These are phyloP conservation scores for Schrenkiella parvula DNA, from an alignment of 345 rosid species.

Conservation along the genomic window DNA sequence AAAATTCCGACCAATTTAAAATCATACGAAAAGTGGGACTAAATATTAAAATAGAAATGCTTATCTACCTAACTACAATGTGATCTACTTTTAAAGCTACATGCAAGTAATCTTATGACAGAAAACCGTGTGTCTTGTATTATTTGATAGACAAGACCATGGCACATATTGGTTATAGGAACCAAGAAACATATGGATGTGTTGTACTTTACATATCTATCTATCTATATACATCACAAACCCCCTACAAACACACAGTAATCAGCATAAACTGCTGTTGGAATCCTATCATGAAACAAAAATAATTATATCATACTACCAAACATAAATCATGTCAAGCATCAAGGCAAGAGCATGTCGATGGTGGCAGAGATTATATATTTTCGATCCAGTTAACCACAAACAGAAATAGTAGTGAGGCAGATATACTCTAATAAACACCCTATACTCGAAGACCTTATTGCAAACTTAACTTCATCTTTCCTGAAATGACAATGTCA, in stretches of 20 bases:
- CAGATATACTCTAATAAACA: not conserved
- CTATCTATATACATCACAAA: not conserved
- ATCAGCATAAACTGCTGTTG: too few relatives aligned
- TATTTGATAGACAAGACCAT: not conserved
- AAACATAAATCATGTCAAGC: not conserved
- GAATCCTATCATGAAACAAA: not conserved
- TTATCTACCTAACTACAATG: not conserved
- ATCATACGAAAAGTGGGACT: not conserved
- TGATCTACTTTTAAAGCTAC: not conserved
- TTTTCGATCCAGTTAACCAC: too few relatives aligned
- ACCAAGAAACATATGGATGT: not conserved
- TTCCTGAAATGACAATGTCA: not conserved
- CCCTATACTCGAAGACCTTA: not conserved
- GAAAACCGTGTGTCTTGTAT: not conserved
- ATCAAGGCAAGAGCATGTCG: not conserved
- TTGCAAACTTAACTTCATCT: not conserved
- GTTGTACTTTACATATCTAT: not conserved
- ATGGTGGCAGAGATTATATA: not conserved
- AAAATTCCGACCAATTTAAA: not conserved
- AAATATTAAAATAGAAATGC: not conserved
- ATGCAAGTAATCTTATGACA: not conserved
- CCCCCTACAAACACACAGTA: too few relatives aligned
- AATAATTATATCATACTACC: not conserved
- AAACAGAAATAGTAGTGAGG: not conserved
- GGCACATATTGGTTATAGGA: not conserved